Evolutionary conservation across 2,329 filamentous ascomycete species (phyloP), one percentile per base, ranked within the genome.

Genomic region (Apiospora pterosperma): DNA sequence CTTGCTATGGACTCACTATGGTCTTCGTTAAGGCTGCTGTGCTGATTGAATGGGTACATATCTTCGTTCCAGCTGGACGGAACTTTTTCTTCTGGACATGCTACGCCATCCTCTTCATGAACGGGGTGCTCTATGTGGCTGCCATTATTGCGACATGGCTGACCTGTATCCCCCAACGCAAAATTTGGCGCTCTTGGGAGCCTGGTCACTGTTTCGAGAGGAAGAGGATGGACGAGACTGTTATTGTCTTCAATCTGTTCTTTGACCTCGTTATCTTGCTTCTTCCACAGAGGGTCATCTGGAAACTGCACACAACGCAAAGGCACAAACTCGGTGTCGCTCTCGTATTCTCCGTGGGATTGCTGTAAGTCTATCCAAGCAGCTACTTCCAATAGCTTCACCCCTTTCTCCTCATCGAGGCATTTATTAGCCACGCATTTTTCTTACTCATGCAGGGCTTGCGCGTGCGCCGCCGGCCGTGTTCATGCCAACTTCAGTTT

Each of bases 251-350:
- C 31, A 67, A 71, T 58, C 64, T 72, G 10, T 21, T 61, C 5
- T 67, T 61, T 4, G 65, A 69, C 44, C 16, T 69, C 3, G 21
- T 65, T 12, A 67, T 69, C 19, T 39, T 68, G 3, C n/a, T 60
- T 14, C 58, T 64, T 11, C 66, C 65, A 12, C 66, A 68, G n/a
- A 63, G 58, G 59, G 42, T 64, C 44, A 66, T 69, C 44, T 67
- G 66, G 67, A 58, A 48, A 6, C 44, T 65, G 8, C 59, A 66
- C 2, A 62, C 66, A 34, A 60, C 62, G 2, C 6, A 36, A n/a
- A 63, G 63, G 58, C 59, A 67, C 28, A 66, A 62, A 41, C 25
- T 67, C 28, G 64, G 66, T 23, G 59, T 69, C 2, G 62, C 66
- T 8, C 19, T 67, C 58, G 42, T 66, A 34, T 67, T 66, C 39